Evolutionary conservation across 345 rosid genomes (phyloP), one percentile per base, ranked within the genome.

Genomic region (Rhodomyrtus tomentosa): DNA sequence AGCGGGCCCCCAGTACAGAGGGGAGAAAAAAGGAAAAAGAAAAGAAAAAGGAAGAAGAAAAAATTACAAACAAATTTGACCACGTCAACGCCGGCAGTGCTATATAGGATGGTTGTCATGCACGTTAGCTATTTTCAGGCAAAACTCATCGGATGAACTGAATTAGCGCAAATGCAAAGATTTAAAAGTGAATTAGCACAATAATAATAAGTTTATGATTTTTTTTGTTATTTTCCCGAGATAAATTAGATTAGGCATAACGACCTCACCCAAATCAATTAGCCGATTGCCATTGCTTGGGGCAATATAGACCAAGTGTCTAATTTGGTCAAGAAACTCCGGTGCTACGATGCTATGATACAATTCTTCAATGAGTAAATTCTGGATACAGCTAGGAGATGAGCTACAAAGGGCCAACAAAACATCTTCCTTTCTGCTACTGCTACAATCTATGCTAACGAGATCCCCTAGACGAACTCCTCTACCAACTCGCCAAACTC

Each of bases 401-500:
- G 76, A 68, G 13, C 76, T 68, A 32, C 76, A 68, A 20, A 68
- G 32, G 76, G 76, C 24, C 76, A 32, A 18, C 76, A 32, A 32
- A 68, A 68, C 42, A 62, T 68, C 76, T 13, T 82, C 85, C 76
- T 83, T 56, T 42, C 40, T 87, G 54, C 45, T 68, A 68, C 40
- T 88, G 54, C 45, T 68, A 68, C 76, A 18, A 68, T 68, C 45
- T 32, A 68, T 21, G 9, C 76, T 68, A 18, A 32, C 76, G 1
- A 3, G 76, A 68, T 68, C 76, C 18, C 76, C 76, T 87, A 95
- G n/a, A 96, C 82, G 50, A 96, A 91, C 88, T 93, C 98, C 83
- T 95, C 94, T 27, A 93, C 95, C 55, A 92, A 89, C 49, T 93
- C 87, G 13, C 95, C 94, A 50, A 95, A 90, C 51, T 92, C 91